Base-by-base conservation (phyloP, 768 basidiomycete genomes). In the Tubosaeta brunneosetosa region DNA sequence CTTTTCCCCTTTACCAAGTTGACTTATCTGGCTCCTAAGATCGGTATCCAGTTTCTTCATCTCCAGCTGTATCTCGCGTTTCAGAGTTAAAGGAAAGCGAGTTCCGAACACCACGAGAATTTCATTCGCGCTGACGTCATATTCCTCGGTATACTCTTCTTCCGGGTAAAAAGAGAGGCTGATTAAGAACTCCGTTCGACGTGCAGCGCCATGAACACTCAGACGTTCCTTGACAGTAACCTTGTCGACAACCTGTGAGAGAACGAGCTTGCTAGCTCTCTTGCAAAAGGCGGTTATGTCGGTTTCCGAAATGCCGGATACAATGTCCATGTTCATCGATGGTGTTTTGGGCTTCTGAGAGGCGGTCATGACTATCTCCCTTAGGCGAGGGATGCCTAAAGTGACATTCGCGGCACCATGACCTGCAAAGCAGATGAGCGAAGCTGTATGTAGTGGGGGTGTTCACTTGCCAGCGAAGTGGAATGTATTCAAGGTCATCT, bases 401-500 rank as follows among this genome's bases (percentile, higher is more conserved):
- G 97, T 99, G 55, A 99, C 97, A 68, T 99, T 99, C 38, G 97
- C 97, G 53, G 97, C 97, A 72, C 97, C 95, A 65, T 98, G 97
- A 57, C 95, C 92, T 94, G 59, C 36, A n/a, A 48, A 49, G 44
- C 41, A 40, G 36, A 42, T 62, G 34, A 55, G 54, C 11, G 12
- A 57, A 26, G 16, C 8, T 3, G 12, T 5, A 25, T n/a, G 8
- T 43, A n/a, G 51, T 13, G 3, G 11, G 22, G 33, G 36, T 44
- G 53, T 56, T 11, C 34, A 64, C 80, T 62, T 69, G 85, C 93
- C 95, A 60, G 97, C 97, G 64, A 99, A 94, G 75, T 99, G 97
- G 83, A 99, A 99, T 12, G 97, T 99, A 68, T 99, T 99, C 57
- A 99, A 74, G 9, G 97, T 99, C 97, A 99, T 99, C 68, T 99